These are phyloP conservation scores for Pyrenophora graminea DNA, from an alignment of 2,329 filamentous ascomycete species.

Conservation along the genomic window DNA sequence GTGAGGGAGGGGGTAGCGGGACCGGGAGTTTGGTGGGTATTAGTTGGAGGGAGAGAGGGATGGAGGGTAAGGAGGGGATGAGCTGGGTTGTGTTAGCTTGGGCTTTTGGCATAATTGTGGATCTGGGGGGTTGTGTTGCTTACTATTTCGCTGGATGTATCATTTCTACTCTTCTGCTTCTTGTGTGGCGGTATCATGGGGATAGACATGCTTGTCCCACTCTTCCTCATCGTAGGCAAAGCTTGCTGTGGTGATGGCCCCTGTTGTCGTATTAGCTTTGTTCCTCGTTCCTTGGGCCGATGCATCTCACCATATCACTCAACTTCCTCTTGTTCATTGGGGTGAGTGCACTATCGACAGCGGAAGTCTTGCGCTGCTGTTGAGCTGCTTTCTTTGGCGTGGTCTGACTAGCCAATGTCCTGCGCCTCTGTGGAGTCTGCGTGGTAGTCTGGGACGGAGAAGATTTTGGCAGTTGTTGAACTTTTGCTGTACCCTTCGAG, in stretches of 20 bases:
- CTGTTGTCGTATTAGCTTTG: neutral
- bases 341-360: neutral
- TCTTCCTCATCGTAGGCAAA: neutral
- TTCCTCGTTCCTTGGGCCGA: no score
- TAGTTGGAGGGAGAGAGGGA: neutral
- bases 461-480: neutral
- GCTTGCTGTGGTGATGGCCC: neutral
- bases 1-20: neutral
- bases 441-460: neutral
- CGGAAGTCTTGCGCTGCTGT: neutral
- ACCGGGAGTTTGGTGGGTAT: neutral
- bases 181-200: neutral
- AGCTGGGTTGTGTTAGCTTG: neutral
- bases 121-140: neutral
- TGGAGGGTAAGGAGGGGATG: neutral
- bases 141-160: neutral
- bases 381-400: neutral
- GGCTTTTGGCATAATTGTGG: no score
- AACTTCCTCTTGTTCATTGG: conserved; percentile 12
- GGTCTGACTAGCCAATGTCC: neutral
- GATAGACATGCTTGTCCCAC: neutral
- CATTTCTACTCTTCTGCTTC: conserved; percentile 1
- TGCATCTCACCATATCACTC: conserved; percentile 10
- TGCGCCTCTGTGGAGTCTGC: neutral
- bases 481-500: neutral